Base-by-base conservation (phyloP, 331 rosid genomes). In the Phaseolus coccineus region DNA sequence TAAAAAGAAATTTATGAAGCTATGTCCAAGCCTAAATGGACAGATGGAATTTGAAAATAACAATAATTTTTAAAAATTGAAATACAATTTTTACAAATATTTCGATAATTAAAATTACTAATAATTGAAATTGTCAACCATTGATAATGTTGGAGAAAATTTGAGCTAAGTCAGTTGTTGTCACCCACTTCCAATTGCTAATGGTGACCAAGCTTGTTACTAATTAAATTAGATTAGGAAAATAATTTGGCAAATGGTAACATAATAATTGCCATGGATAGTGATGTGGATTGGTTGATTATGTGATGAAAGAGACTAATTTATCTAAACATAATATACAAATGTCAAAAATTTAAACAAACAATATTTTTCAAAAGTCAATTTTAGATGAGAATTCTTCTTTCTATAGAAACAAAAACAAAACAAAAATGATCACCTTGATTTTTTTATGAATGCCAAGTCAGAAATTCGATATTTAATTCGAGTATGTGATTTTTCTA, bases 121-220 rank as follows among this genome's bases (percentile, higher is more conserved):
- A 31, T n/a, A 35, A 64, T 64, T 64, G 71, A 66, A 66, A 4
- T 39, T 40, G 52, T 66, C 52, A 66, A 66, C 11, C 33, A 39
- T 66, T 4, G 19, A 66, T 39, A 66, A 66, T 40, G 71, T 39
- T 66, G 71, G 39, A 15, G 25, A 62, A 33, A 64, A 7, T 8
- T 64, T 16, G 70, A 15, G 28, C 2, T 9, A 64, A 64, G 70
- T 35, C 70, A 64, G 15, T 15, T 64, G 15, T 15, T 64, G 70
- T 35, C 70, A 37, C 48, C 48, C 30, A 35, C 70, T 31, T 19
- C 19, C 52, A 65, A 37, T 39, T 39, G 52, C n/a, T 14, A 8
- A 16, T 4, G 13, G 69, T 64, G 70, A 64, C 50, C 27, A 64
- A 64, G 30, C 8, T 19, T 40, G 52, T 40, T 22, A 10, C 10